Conservation (phyloP, 805 yeast species). For the Sugiyamaella americana region DNA sequence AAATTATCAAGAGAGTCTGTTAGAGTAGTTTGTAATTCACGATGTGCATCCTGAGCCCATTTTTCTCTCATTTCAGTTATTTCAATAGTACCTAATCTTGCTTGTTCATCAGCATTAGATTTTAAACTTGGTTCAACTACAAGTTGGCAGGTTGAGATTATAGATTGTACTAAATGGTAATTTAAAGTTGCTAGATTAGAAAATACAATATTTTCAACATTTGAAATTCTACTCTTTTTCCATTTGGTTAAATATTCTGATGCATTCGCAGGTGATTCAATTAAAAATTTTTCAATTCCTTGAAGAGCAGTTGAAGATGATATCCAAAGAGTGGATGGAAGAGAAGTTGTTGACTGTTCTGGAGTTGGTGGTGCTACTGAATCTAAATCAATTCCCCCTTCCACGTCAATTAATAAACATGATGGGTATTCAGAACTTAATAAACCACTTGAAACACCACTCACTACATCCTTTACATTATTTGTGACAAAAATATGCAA, state of each 20-base stretch:
- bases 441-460: constrained; percentile 6
- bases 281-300: constrained; percentile 24
- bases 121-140: constrained; percentile 19
- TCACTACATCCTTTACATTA: constrained; percentile 19
- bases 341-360: neutral
- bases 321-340: neutral
- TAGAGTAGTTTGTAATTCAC: constrained; percentile 33
- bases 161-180: constrained; percentile 20
- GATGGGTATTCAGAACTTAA: constrained; percentile 22
- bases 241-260: constrained; percentile 20
- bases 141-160: constrained; percentile 27
- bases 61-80: constrained; percentile 20
- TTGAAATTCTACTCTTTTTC: constrained; percentile 22
- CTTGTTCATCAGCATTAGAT: constrained; percentile 7
- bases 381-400: neutral
- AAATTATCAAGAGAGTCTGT: constrained; percentile 23
- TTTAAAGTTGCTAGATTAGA: constrained; percentile 13
- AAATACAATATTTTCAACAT: constrained; percentile 18
- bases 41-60: constrained; percentile 35
- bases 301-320: constrained; percentile 15
- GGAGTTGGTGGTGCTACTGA: neutral
- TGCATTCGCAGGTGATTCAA: constrained; percentile 26
- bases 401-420: constrained; percentile 17
- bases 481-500: constrained; percentile 23
- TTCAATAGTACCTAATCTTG: constrained; percentile 15